A percentile compares a stretch with the other conserved stretches of the same genome.
These are phyloP conservation scores for Pestalotiopsis fici DNA, from an alignment of 2,329 filamentous ascomycete species.

Conservation along the genomic window DNA sequence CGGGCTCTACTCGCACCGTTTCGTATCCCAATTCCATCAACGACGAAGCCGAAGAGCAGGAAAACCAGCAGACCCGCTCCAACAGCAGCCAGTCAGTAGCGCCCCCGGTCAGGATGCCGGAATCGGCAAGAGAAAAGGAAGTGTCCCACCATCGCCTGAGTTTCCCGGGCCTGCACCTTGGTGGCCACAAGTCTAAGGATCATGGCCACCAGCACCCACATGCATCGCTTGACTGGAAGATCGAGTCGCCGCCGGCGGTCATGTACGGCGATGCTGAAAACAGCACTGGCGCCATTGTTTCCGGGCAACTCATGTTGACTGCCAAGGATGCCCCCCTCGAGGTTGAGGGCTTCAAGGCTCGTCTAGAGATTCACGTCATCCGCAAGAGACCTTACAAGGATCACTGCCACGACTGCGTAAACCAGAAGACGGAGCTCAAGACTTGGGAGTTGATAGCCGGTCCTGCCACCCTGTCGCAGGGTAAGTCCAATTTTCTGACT, in stretches of 20 bases:
- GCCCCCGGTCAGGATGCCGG: slow-evolving; percentile 34
- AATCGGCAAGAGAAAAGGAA: slow-evolving; percentile 40
- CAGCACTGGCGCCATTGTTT: slow-evolving; percentile 83
- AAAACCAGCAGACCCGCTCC: slow-evolving; percentile 8
- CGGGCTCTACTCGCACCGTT: slow-evolving; percentile 32
- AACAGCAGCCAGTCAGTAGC: slow-evolving; percentile 18
- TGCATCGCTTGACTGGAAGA: slow-evolving; percentile 54
- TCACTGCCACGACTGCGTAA: slow-evolving; percentile 77
- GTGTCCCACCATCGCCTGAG: slow-evolving; percentile 33
- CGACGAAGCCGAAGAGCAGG: slow-evolving; percentile 32
- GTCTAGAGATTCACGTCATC: slow-evolving; percentile 67
- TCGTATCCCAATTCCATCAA: slow-evolving; percentile 38
- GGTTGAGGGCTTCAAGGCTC: slow-evolving; percentile 73
- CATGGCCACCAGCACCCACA: slow-evolving; percentile 34
- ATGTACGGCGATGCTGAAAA: slow-evolving; percentile 75
- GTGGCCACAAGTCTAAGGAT: slow-evolving; percentile 41
- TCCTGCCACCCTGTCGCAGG: slow-evolving; percentile 51
- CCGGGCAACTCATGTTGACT: slow-evolving; percentile 76
- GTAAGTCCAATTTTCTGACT: slow-evolving; percentile 31
- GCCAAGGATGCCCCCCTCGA: slow-evolving; percentile 68
- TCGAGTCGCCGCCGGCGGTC: slow-evolving; percentile 86
- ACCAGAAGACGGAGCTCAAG: slow-evolving; percentile 72
- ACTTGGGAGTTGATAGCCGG: slow-evolving; percentile 75
- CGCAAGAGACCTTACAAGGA: slow-evolving; percentile 81
- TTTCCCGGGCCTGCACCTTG: slow-evolving; percentile 44